Evolutionary conservation across 2,329 filamentous ascomycete genomes (phyloP).

Genomic region (Orbilia oligospora): DNA sequence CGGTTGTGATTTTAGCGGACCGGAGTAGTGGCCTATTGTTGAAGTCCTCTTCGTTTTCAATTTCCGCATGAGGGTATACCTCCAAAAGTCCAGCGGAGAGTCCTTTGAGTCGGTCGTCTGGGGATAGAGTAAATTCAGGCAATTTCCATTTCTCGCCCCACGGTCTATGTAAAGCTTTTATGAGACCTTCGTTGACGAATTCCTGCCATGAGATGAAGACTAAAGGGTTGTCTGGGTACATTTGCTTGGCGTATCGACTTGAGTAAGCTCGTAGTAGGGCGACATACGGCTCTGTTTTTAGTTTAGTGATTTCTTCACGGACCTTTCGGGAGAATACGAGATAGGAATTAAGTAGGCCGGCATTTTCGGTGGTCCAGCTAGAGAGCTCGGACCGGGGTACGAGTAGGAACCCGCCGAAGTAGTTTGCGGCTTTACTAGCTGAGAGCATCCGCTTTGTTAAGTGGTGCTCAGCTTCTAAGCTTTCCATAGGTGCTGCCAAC

Average conservation of each 20-base stretch:
- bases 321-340: slow-evolving; percentile 15
- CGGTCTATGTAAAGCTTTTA: slow-evolving; percentile 9
- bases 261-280: neutral
- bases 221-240: neutral
- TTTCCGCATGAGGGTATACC: slow-evolving; percentile 30
- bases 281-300: slow-evolving; percentile 28
- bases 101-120: slow-evolving; percentile 26
- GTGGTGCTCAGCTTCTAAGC: neutral
- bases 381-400: neutral
- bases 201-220: slow-evolving; percentile 30
- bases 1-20: slow-evolving; percentile 27
- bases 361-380: slow-evolving; percentile 7
- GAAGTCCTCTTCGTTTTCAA: slow-evolving; percentile 26
- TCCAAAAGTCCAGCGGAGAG: neutral
- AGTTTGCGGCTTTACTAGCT: neutral
- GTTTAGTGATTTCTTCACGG: neutral
- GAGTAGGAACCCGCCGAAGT: slow-evolving; percentile 23
- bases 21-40: slow-evolving; percentile 5
- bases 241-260: slow-evolving; percentile 12
- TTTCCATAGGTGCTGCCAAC: neutral
- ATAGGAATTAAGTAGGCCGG: slow-evolving; percentile 3
- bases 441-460: neutral
- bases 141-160: slow-evolving; percentile 42
- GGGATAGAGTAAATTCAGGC: neutral
- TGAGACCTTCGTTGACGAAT: slow-evolving; percentile 23